These are phyloP conservation scores for Alternaria metachromatica DNA, from an alignment of 2,329 filamentous ascomycete genomes.

Conservation along the genomic window DNA sequence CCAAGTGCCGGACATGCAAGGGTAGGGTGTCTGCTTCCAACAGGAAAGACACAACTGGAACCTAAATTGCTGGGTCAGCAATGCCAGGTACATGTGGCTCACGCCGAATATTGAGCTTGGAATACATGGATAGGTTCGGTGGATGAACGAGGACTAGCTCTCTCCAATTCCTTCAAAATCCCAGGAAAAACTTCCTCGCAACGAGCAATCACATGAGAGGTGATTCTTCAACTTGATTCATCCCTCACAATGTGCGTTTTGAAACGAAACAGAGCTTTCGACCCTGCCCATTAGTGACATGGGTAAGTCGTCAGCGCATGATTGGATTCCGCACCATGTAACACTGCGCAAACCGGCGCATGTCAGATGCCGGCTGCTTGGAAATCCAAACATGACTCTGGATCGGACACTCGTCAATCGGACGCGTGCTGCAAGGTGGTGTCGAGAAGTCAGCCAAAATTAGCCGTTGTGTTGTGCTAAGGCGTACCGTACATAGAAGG, in stretches of 20 bases:
- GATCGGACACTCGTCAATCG: constrained; percentile 13
- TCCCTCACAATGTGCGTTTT: constrained; percentile 6
- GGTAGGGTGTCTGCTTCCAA: background rate
- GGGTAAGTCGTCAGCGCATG: background rate
- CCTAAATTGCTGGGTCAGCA: background rate
- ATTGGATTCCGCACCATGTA: constrained; percentile 8
- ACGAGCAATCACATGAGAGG: background rate
- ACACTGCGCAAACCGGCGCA: constrained; percentile 7
- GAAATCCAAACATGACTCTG: constrained; percentile 2
- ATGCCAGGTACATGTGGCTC: background rate
- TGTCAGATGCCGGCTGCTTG: constrained; percentile 11
- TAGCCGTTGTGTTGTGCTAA: constrained; percentile 1
- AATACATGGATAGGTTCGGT: background rate
- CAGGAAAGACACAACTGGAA: background rate
- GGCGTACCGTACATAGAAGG: background rate
- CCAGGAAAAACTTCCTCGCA: background rate
- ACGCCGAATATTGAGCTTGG: background rate
- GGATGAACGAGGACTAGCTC: no score
- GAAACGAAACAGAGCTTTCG: constrained; percentile 6
- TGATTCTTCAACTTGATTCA: background rate
- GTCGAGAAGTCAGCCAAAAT: constrained; percentile 1
- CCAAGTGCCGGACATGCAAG: background rate
- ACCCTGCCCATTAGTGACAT: background rate
- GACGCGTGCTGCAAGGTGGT: constrained; percentile 7
- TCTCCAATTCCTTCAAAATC: background rate